Evolutionary conservation across 331 rosid genomes (phyloP), one percentile per base, ranked within the genome.

Genomic region (Saraca asoca): DNA sequence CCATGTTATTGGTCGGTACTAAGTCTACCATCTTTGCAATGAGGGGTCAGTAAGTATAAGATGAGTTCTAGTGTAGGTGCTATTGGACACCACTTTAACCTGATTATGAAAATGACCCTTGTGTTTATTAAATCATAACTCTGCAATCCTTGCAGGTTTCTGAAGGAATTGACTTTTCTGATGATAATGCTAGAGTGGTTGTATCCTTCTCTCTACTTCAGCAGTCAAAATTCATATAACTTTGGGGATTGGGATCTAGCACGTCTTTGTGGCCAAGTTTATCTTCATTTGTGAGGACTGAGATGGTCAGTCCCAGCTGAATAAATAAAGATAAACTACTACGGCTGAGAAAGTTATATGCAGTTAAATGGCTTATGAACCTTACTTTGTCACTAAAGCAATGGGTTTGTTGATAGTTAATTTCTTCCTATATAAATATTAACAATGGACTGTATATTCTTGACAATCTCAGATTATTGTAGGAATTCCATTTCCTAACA

Each of bases 401-500:
- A 41, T 70, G 55, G 44, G 55, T 59, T 71, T 64, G 70, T 29
- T 48, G 39, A 33, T 16, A 31, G 63, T 31, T 58, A 68, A 20
- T 48, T 43, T 39, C 39, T 45, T 43, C 41, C 51, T 44, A 37
- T 1, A 12, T 69, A 49, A 64, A 77, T 54, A 56, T 63, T 55
- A 55, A 49, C 50, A 62, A 49, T 44, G 59, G 43, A 61, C 64
- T 63, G 82, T 49, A n/a, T 24, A 2, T 38, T 71, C 98, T 89
- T 87, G 79, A 92, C 93, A 63, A 79, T 77, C 88, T 75, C 83
- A 93, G 95, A 90, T 93, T 81, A 81, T 93, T 76, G 88, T 93
- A 45, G 97, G 98, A 39, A 84, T 93, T 76, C 98, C 98, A 52
- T 93, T 93, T 83, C 95, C 98, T 75, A 90, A 90, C 77, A 80